phyloP scores from a whole-genome alignment of 2,329 filamentous ascomycete genomes.

The Arthroderma sp. region DNA sequence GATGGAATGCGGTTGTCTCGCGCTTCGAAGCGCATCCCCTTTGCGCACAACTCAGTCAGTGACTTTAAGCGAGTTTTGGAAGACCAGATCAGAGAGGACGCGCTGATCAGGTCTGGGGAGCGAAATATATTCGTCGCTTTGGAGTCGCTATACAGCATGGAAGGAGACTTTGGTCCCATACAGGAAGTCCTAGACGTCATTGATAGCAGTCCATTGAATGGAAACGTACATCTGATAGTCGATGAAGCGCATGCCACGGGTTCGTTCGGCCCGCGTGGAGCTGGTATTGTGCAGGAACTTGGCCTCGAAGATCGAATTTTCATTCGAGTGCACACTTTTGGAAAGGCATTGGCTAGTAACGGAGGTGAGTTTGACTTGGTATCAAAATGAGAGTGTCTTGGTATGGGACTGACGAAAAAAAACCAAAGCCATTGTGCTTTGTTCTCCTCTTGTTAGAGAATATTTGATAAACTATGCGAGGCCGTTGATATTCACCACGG shows the following conservation, averaged over 20 bases:
- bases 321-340: slow-evolving; percentile 38
- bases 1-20: slow-evolving; percentile 60
- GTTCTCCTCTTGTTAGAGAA: slow-evolving; percentile 43
- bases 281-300: slow-evolving; percentile 37
- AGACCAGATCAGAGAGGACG: slow-evolving; percentile 19
- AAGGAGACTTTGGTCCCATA: slow-evolving; percentile 59
- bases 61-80: slow-evolving; percentile 27
- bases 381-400: slow-evolving; percentile 2
- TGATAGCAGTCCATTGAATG: slow-evolving; percentile 40
- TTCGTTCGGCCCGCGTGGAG: slow-evolving; percentile 36
- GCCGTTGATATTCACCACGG: slow-evolving; percentile 62
- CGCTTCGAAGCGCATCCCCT: slow-evolving; percentile 33
- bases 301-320: slow-evolving; percentile 40
- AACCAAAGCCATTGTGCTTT: slow-evolving; percentile 45
- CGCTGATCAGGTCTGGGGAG: slow-evolving; percentile 23
- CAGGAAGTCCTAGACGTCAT: slow-evolving; percentile 45
- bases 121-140: slow-evolving; percentile 53
- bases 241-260: slow-evolving; percentile 46
- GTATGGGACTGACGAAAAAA: slow-evolving; percentile 7
- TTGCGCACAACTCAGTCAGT: slow-evolving; percentile 35
- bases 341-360: slow-evolving; percentile 45
- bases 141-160: slow-evolving; percentile 70
- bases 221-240: slow-evolving; percentile 44
- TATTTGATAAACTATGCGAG: slow-evolving; percentile 66
- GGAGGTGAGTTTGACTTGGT: slow-evolving; percentile 43